phyloP scores from a whole-genome alignment of 1,284 basidiomycete genomes.

The Boletus mariae region DNA sequence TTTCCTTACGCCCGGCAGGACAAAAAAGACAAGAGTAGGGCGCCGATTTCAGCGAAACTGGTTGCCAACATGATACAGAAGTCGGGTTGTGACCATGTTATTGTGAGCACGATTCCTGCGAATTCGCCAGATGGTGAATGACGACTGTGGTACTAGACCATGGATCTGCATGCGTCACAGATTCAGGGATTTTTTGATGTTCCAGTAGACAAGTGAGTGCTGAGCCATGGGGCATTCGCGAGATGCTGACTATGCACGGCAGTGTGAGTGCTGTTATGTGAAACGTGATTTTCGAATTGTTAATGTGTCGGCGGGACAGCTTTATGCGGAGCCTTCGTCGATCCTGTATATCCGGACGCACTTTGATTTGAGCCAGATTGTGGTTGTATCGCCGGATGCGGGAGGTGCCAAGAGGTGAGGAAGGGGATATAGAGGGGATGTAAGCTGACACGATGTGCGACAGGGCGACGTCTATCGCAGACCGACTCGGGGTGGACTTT shows the following conservation, averaged over 20 bases:
- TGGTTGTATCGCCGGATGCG: slow-evolving; percentile 98
- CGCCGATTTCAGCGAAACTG: slow-evolving; percentile 97
- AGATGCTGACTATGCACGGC: slow-evolving; percentile 20
- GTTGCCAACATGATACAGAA: slow-evolving; percentile 99
- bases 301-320: slow-evolving; percentile 45
- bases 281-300: slow-evolving; percentile 15
- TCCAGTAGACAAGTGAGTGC: slow-evolving; percentile 97
- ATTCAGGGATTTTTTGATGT: slow-evolving; percentile 99
- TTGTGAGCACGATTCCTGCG: slow-evolving; percentile 57
- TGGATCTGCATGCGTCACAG: slow-evolving; percentile 97
- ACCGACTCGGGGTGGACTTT: slow-evolving; percentile 95
- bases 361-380: slow-evolving; percentile 83
- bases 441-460: slow-evolving; percentile 9
- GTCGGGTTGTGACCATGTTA: slow-evolving; percentile 97
- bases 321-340: slow-evolving; percentile 97
- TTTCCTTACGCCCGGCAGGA: slow-evolving; percentile 97
- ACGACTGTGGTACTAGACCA: slow-evolving; percentile 61
- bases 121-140: background rate
- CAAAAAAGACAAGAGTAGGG: slow-evolving; percentile 99
- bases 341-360: slow-evolving; percentile 93
- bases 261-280: slow-evolving; percentile 45
- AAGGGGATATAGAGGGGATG: background rate
- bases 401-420: slow-evolving; percentile 94
- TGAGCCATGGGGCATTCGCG: slow-evolving; percentile 5
- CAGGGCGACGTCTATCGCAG: slow-evolving; percentile 96